Evolutionary conservation across 192 early-diverging fungal species (phyloP).

Genomic region (Coemansia sp.): DNA sequence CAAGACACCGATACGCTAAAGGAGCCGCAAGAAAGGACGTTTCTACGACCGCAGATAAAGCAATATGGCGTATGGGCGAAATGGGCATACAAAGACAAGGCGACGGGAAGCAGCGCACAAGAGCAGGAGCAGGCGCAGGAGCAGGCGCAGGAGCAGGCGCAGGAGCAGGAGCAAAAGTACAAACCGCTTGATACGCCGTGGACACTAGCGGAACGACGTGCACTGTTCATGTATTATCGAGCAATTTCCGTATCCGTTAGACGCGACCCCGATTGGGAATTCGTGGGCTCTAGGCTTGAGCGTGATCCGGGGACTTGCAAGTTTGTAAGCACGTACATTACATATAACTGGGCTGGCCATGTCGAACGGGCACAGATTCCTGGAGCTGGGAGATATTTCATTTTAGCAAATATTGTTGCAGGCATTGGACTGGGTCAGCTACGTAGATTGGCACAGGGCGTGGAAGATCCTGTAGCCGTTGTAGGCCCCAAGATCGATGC

Average conservation of each 20-base stretch:
- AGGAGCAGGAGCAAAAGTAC: background rate
- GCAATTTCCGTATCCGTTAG: background rate
- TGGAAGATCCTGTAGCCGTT: background rate
- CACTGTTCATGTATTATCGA: slow-evolving; percentile 14
- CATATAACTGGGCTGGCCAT: slow-evolving; percentile 3
- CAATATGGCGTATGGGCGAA: slow-evolving; percentile 5
- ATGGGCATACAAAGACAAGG: background rate
- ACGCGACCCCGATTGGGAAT: slow-evolving; percentile 11
- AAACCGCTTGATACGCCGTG: background rate
- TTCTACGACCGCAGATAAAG: slow-evolving; percentile 5
- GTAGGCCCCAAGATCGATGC: background rate
- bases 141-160: too few relatives aligned
- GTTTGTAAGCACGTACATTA: slow-evolving; percentile 9
- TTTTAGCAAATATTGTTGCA: background rate
- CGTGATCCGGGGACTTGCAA: slow-evolving; percentile 15
- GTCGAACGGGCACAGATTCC: background rate
- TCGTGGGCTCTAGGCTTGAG: background rate
- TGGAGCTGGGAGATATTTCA: background rate
- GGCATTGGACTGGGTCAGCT: background rate
- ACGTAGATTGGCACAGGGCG: background rate
- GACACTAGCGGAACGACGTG: slow-evolving; percentile 28
- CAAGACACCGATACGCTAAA: too few relatives aligned
- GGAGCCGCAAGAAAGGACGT: slow-evolving; percentile 4
- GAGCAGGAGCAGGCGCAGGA: too few relatives aligned
- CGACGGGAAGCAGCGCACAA: too few relatives aligned